phyloP scores from a whole-genome alignment of 495 filamentous ascomycete species.

The Talaromyces thailandensis region DNA sequence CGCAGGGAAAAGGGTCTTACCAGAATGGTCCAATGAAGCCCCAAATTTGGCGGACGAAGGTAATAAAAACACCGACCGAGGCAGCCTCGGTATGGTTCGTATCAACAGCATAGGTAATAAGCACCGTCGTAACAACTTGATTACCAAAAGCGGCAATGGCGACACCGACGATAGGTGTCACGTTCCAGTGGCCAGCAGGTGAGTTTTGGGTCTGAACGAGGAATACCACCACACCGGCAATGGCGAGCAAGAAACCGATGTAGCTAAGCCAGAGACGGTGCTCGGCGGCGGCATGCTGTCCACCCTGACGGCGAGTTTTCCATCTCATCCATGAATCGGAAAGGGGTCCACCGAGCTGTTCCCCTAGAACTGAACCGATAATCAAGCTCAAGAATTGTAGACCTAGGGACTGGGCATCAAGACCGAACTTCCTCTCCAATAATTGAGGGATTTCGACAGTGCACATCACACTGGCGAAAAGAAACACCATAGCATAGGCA shows the following conservation, averaged over 20 bases:
- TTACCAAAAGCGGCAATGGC: slow-evolving; percentile 30
- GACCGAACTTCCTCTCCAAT: slow-evolving; percentile 26
- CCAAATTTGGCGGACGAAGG: slow-evolving; percentile 27
- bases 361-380: slow-evolving; percentile 31
- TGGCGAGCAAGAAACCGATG: slow-evolving; percentile 23
- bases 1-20: slow-evolving; percentile 8
- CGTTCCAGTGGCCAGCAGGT: slow-evolving; percentile 19
- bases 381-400: slow-evolving; percentile 32
- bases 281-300: slow-evolving; percentile 14
- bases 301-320: slow-evolving; percentile 7
- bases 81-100: slow-evolving; percentile 25
- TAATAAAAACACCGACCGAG: slow-evolving; percentile 21
- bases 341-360: slow-evolving; percentile 28
- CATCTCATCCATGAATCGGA: slow-evolving; percentile 29
- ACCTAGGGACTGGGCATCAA: slow-evolving; percentile 30
- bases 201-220: slow-evolving; percentile 22
- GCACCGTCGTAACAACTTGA: slow-evolving; percentile 34
- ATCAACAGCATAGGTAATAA: slow-evolving; percentile 37
- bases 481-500: slow-evolving; percentile 31
- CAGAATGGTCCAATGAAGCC: slow-evolving; percentile 38
- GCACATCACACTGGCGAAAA: slow-evolving; percentile 21
- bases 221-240: slow-evolving; percentile 29
- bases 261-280: slow-evolving; percentile 33
- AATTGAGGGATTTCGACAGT: slow-evolving; percentile 35
- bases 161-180: slow-evolving; percentile 29